These are phyloP conservation scores for Neoboletus brunneissimus DNA, from an alignment of 768 basidiomycete genomes.

Conservation along the genomic window DNA sequence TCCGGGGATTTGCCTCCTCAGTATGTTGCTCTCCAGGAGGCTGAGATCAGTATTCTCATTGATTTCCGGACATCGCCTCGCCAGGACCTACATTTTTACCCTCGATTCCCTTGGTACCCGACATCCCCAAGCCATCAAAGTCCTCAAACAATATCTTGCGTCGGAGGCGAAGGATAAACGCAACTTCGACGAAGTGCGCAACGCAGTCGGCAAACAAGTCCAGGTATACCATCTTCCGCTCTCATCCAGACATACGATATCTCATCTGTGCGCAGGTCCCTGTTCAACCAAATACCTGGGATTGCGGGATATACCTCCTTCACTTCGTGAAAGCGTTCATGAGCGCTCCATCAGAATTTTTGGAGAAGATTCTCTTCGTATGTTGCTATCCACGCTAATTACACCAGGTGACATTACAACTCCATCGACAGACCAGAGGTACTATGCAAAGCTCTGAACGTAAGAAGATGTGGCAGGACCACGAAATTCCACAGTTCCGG, in stretches of 20 bases:
- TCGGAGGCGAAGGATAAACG: constrained; percentile 79
- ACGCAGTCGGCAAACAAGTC: constrained; percentile 47
- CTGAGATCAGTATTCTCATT: not conserved
- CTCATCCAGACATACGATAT: not conserved
- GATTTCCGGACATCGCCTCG: not conserved
- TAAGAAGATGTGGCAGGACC: constrained; percentile 51
- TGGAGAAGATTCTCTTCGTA: constrained; percentile 44
- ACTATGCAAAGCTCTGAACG: constrained; percentile 37
- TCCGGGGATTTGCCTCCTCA: constrained; percentile 14
- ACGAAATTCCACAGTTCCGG: constrained; percentile 46
- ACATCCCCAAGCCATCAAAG: constrained; percentile 65
- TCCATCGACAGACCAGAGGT: constrained; percentile 30
- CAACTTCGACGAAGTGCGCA: constrained; percentile 36
- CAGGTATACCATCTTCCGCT: constrained; percentile 38
- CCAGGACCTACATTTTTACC: constrained; percentile 78
- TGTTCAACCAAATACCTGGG: constrained; percentile 81
- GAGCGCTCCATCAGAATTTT: constrained; percentile 51
- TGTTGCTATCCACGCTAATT: not conserved
- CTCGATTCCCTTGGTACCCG: constrained; percentile 82
- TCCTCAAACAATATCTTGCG: constrained; percentile 63
- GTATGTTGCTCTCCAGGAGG: constrained; percentile 14
- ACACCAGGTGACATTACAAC: not conserved
- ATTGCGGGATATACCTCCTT: constrained; percentile 90
- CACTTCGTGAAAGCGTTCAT: constrained; percentile 84
- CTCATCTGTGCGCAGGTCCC: constrained; percentile 60